Conservation (phyloP, 352 stramenopile species). For the Globisporangium irregulare region DNA sequence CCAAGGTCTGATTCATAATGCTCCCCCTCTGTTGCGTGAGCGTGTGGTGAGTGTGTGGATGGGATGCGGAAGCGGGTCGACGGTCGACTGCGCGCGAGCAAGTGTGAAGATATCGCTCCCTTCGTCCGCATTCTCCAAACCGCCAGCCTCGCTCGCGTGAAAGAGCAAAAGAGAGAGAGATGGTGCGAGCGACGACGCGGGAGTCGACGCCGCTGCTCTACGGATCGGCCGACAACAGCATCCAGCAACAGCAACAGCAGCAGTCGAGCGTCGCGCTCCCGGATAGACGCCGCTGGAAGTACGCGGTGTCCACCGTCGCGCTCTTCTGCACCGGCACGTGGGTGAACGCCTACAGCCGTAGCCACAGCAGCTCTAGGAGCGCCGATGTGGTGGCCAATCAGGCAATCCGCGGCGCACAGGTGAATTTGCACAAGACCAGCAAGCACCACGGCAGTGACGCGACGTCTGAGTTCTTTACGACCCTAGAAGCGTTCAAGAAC, state of each 20-base stretch:
- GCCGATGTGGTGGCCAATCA: not conserved
- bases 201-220: constrained; percentile 37
- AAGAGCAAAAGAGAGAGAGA: not conserved
- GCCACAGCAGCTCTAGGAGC: not conserved
- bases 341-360: constrained; percentile 16
- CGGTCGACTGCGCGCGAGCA: not conserved
- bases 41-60: not conserved
- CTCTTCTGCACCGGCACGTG: constrained; percentile 26
- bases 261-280: not conserved
- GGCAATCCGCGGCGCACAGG: constrained; percentile 1
- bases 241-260: not conserved
- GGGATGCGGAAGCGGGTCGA: too few species aligned
- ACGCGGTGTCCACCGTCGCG: constrained; percentile 16
- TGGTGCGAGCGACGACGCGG: constrained; percentile 9
- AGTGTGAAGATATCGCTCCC: not conserved
- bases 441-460: not conserved
- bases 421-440: constrained; percentile 9
- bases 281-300: constrained; percentile 7
- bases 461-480: constrained; percentile 38
- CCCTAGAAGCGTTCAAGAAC: constrained; percentile 51
- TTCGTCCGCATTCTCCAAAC: constrained; percentile 2
- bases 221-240: constrained; percentile 18
- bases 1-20: constrained; percentile 4
- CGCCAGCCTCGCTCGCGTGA: not conserved
- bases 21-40: not conserved